Evolutionary conservation across 768 basidiomycete genomes (phyloP).

Genomic region (Suillus tomentosus): DNA sequence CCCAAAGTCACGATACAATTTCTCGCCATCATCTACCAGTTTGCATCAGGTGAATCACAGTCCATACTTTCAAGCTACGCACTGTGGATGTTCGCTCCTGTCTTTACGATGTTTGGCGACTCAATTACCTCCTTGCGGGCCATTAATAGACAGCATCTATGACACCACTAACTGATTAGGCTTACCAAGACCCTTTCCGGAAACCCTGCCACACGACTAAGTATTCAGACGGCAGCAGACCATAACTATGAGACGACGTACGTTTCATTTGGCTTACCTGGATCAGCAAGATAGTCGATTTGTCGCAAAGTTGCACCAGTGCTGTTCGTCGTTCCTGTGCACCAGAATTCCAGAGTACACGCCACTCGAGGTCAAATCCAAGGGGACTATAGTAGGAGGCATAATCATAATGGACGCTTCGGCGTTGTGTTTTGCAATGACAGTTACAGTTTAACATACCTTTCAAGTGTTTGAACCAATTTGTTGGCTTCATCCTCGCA

Average conservation of each 20-base stretch:
- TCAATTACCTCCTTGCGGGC: conserved; percentile 46
- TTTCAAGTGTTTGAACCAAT: conserved; percentile 37
- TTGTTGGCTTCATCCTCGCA: conserved; percentile 45
- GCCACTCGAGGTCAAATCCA: conserved; percentile 57
- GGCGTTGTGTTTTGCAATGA: no score
- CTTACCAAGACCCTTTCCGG: conserved; percentile 44
- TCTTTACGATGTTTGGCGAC: conserved; percentile 40
- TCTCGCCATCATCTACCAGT: conserved; percentile 46
- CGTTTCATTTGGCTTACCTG: conserved; percentile 52
- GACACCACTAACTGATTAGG: background rate
- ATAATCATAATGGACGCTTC: background rate
- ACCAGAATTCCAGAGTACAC: conserved; percentile 35
- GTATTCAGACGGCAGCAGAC: background rate
- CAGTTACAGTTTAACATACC: conserved; percentile 28
- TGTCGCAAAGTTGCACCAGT: conserved; percentile 49
- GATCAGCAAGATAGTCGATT: conserved; percentile 44
- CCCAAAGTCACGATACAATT: conserved; percentile 49
- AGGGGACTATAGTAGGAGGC: conserved; percentile 38
- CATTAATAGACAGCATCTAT: conserved; percentile 1
- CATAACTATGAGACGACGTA: conserved; percentile 22
- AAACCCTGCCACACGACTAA: conserved; percentile 35
- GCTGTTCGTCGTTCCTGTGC: conserved; percentile 41
- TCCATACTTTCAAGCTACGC: conserved; percentile 16
- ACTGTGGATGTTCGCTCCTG: conserved; percentile 53
- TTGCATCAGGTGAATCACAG: background rate